Evolutionary conservation across 768 basidiomycete genomes (phyloP), one percentile per base, ranked within the genome.

Genomic region (Boletus rex-veris): DNA sequence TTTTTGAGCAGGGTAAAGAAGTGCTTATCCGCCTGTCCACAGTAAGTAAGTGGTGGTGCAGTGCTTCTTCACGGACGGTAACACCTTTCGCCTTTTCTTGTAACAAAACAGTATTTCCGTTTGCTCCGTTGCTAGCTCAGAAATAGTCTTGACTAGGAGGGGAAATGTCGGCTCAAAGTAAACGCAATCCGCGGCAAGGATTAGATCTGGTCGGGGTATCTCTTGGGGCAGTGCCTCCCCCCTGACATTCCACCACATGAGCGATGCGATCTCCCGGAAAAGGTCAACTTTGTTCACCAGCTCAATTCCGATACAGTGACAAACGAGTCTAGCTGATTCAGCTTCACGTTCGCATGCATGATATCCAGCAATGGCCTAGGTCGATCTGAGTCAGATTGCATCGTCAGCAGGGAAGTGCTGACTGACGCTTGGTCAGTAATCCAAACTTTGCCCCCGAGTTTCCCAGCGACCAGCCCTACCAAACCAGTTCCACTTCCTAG

Each of bases 161-260:
- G 92, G 88, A 63, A 97, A 98, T 0, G 91, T 85, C 12, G 92
- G 91, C 71, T 97, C 94, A 59, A 92, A 93, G 73, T 98, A 98
- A 9, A 98, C 93, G 61, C 94, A 98, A 65, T 98, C 94, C 1
- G 94, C 94, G 2, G 90, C 92, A 5, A 98, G 80, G 53, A 98
- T 79, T 24, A 96, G 48, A 63, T 90, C 83, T 7, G 85, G 80
- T 14, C 70, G 74, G 40, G 73, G 82, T 63, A 73, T 74, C 39
- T 60, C 57, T 9, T 60, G 28, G 9, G 87, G 82, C 33, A 85
- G 61, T 1, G 78, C 70, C 16, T 77, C 74, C 24, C 90, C 93
- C 93, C 90, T 92, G 53, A 36, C 19, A 36, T 58, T 46, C 63
- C 26, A 53, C n/a, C 12, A 41, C 7, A 31, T 33, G 3, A 28